Base-by-base conservation (phyloP, 2,329 filamentous ascomycete genomes). In the Diaporthe destruens region DNA sequence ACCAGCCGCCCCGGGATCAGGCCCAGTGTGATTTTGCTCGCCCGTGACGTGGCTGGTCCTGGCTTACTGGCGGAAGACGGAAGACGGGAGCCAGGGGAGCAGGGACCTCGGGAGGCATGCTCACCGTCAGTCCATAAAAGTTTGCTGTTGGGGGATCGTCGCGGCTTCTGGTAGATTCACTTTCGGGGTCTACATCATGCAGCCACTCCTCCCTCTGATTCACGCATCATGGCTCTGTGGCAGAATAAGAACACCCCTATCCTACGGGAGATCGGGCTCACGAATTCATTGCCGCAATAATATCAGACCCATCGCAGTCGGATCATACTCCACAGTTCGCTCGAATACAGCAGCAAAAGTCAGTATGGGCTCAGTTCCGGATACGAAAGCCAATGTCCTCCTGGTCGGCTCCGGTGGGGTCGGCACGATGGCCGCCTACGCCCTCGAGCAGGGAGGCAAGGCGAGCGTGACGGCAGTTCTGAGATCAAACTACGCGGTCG, bases 391-490 rank as follows among this genome's bases (percentile, higher is more conserved):
- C 4, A 82, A 80, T 32, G 82, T 90, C 4, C 82, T 90, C 6
- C 77, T 91, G 6, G 80, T 91, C 18, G 89, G 89, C 25, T 82
- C 83, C 12, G 89, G 89, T 11, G 87, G 87, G 8, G 85, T 90
- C 1, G 89, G 89, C 32, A 85, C 87, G 0, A 87, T 90, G 76
- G 85, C 86, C 4, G 87, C 87, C 6, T 85, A 88, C 55, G 86
- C 85, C 34, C 82, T 91, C 23, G 85, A 90, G 77, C 77, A 80
- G 7, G 87, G 87, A 6, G 84, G 84, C 9, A 80, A 82, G 25
- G 87, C 87, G n/a, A 80, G 77, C 11, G 87, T 91, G 4, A 89
- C 88, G 0, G 81, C 85, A 0, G 85, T 90, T 0, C 80, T 90
- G 49, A 84, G 89, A 23, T 90, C 88, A 0, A 91, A 90, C 76